phyloP scores from a whole-genome alignment of 805 yeast genomes.

The Candida stauntonica region DNA sequence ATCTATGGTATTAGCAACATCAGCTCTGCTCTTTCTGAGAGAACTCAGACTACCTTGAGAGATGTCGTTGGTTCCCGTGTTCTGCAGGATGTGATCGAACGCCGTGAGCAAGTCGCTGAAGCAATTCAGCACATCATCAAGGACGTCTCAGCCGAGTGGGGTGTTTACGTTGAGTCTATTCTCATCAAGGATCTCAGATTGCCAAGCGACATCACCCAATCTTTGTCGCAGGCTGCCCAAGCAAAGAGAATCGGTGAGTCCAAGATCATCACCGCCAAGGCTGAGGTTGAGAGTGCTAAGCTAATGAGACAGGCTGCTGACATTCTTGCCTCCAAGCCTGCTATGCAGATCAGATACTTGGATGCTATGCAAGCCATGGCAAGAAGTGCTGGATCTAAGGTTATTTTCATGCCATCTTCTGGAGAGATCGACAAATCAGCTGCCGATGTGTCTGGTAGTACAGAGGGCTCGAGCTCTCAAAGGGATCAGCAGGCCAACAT shows the following conservation, averaged over 20 bases:
- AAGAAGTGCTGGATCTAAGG: slow-evolving; percentile 54
- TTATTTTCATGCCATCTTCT: slow-evolving; percentile 65
- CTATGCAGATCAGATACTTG: slow-evolving; percentile 73
- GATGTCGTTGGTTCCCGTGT: slow-evolving; percentile 65
- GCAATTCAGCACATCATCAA: slow-evolving; percentile 58
- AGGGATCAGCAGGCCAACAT: not conserved
- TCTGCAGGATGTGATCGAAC: slow-evolving; percentile 68
- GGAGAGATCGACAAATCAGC: slow-evolving; percentile 32
- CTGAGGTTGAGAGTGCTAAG: slow-evolving; percentile 72
- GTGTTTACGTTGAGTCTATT: slow-evolving; percentile 62
- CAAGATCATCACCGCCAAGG: slow-evolving; percentile 69
- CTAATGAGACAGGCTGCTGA: slow-evolving; percentile 78
- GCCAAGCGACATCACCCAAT: slow-evolving; percentile 49
- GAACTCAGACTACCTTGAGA: slow-evolving; percentile 70
- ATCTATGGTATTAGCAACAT: slow-evolving; percentile 52
- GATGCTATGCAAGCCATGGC: slow-evolving; percentile 81
- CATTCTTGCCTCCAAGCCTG: slow-evolving; percentile 67
- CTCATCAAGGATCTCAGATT: slow-evolving; percentile 62
- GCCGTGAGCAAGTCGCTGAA: slow-evolving; percentile 66
- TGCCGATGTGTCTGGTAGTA: slow-evolving; percentile 2
- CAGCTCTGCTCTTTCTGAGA: slow-evolving; percentile 51
- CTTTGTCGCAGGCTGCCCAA: slow-evolving; percentile 71
- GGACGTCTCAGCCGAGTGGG: slow-evolving; percentile 65
- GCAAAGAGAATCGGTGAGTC: slow-evolving; percentile 73
- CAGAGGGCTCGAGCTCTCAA: not conserved